phyloP scores from a whole-genome alignment of 352 stramenopile genomes.

The Phytophthora chlamydospora region DNA sequence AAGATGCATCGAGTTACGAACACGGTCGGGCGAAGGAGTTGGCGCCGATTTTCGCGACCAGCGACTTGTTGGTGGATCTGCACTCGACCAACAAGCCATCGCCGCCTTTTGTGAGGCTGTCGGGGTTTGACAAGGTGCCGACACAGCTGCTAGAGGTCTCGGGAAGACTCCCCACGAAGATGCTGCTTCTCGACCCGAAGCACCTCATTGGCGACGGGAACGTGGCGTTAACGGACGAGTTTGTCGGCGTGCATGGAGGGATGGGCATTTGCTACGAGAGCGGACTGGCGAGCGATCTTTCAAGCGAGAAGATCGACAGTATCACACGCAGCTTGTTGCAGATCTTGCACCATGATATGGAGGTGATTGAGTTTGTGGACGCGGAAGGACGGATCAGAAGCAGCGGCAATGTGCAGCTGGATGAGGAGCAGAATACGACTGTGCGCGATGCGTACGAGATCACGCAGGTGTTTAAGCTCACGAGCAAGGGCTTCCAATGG shows the following conservation, averaged over 20 bases:
- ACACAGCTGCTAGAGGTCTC: conserved; percentile 35
- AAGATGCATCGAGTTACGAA: conserved; percentile 44
- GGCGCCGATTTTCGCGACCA: conserved; percentile 53
- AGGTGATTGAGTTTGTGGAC: conserved; percentile 36
- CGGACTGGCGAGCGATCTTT: conserved; percentile 62
- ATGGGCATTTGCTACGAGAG: conserved; percentile 76
- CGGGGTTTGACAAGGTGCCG: conserved; percentile 43
- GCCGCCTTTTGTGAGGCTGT: conserved; percentile 65
- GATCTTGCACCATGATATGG: conserved; percentile 57
- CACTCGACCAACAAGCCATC: conserved; percentile 86
- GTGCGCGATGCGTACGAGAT: conserved; percentile 45
- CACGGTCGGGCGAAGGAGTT: conserved; percentile 59
- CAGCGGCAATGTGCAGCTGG: neutral
- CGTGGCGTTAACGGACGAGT: conserved; percentile 78
- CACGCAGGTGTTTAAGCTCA: conserved; percentile 70
- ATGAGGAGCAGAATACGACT: neutral
- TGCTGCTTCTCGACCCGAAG: conserved; percentile 69
- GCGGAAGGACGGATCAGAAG: conserved; percentile 1
- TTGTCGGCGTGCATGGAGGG: conserved; percentile 61
- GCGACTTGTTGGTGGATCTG: conserved; percentile 72
- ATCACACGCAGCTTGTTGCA: conserved; percentile 49
- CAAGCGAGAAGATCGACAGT: conserved; percentile 45
- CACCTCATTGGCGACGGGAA: conserved; percentile 60
- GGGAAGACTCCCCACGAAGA: conserved; percentile 50
- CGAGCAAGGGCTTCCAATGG: conserved; percentile 60